Base-by-base conservation (phyloP, 129 eudicot species). In the Chrysanthemum lavandulifolium region DNA sequence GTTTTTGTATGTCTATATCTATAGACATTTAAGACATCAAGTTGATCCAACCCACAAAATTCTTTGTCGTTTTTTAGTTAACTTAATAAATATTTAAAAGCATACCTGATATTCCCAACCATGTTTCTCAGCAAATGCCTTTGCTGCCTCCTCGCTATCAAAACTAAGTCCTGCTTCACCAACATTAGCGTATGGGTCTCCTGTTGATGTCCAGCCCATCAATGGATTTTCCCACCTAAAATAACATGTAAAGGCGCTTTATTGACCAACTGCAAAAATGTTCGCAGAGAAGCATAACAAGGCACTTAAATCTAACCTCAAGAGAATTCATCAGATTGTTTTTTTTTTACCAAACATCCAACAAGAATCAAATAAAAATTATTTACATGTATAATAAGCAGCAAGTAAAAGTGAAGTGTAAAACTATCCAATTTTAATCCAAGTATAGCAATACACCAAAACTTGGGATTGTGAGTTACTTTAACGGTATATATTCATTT, bases 151-250 rank as follows among this genome's bases (percentile, higher is more conserved):
- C 73, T 69, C 88, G 36, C 89, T 90, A 31, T 87, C 85, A 68
- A 93, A 93, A 78, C 86, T 71, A 3, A 93, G 82, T 18, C 78
- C 98, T 13, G 98, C 80, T 51, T 93, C 98, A 74, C 98, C 98
- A 80, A 93, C 97, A 81, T 87, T 85, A 47, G 98, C 92, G 65
- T 93, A 93, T 56, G 98, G 98, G 66, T 93, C 98, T 71, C 98
- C 98, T 16, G 97, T 93, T 49, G 97, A 93, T 72, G 97, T 90
- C 96, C 97, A 93, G 14, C 98, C 95, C 96, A 89, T 89, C 68
- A 93, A 80, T 54, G 97, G 98, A 82, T 93, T 93, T 74, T 93
- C 97, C 98, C 98, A 93, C 82, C 97, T 93, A 33, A 67, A 55
- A 72, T 19, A 29, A 16, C 73, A 50, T 51, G 23, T 47, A 47